These are phyloP conservation scores for Suillus alpinus DNA, from an alignment of 768 basidiomycete species.

Conservation along the genomic window DNA sequence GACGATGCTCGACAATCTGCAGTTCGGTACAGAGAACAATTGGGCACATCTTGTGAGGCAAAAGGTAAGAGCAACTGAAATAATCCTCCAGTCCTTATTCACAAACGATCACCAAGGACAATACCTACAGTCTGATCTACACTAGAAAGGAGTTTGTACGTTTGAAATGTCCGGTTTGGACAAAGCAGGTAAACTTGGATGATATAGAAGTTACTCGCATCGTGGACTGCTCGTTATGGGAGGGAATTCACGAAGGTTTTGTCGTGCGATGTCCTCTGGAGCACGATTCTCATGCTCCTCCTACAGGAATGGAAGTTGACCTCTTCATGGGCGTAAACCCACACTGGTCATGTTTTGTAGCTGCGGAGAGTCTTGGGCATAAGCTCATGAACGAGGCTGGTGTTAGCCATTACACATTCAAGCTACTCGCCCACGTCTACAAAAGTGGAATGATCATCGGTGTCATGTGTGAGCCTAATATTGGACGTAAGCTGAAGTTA, in stretches of 20 bases:
- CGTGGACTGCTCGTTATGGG: constrained; percentile 18
- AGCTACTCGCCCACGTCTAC: constrained; percentile 27
- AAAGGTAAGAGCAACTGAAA: constrained; percentile 10
- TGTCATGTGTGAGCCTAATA: constrained; percentile 27
- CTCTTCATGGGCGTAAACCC: constrained; percentile 27
- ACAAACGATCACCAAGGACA: constrained; percentile 7
- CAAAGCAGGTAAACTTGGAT: constrained; percentile 31
- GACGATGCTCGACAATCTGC: constrained; percentile 30
- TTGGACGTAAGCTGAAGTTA: constrained; percentile 23
- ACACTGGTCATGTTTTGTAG: constrained; percentile 20
- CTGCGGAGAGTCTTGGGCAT: constrained; percentile 27
- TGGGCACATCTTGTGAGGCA: constrained; percentile 32
- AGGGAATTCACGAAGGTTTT: constrained; percentile 27
- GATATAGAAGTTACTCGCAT: constrained; percentile 32
- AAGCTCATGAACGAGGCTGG: constrained; percentile 27
- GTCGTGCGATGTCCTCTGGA: not conserved
- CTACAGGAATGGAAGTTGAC: constrained; percentile 26
- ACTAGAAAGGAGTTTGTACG: constrained; percentile 19
- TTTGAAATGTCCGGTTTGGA: constrained; percentile 25
- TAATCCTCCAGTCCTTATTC: not conserved
- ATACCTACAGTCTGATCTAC: constrained; percentile 25
- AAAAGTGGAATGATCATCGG: constrained; percentile 29
- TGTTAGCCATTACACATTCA: constrained; percentile 28
- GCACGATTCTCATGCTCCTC: not conserved
- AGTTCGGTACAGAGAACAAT: constrained; percentile 29